These are phyloP conservation scores for Botrytis galanthina DNA, from an alignment of 2,329 filamentous ascomycete genomes.

Conservation along the genomic window DNA sequence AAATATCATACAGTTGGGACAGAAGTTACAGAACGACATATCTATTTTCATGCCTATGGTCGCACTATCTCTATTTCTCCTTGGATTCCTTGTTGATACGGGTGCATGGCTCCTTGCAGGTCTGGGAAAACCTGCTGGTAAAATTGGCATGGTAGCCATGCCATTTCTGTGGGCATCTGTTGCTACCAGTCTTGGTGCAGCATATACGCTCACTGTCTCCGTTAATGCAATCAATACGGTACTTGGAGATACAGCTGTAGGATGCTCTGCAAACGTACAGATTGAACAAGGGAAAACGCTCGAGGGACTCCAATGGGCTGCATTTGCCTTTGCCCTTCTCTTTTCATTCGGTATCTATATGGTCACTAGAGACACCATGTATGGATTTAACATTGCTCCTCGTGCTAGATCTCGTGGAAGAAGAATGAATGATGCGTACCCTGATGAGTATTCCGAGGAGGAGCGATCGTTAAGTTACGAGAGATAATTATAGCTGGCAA, in stretches of 20 bases:
- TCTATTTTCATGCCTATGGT: conserved; percentile 11
- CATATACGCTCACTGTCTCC: conserved; percentile 7
- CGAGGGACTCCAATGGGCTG: conserved; percentile 13
- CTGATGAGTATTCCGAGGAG: conserved; percentile 1
- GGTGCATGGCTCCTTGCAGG: conserved; percentile 15
- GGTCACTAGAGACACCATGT: conserved; percentile 13
- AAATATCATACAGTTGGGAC: conserved; percentile 8
- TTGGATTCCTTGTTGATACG: conserved; percentile 12
- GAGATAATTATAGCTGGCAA: background rate
- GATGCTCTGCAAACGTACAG: conserved; percentile 11
- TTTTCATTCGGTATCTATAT: conserved; percentile 16
- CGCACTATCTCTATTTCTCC: background rate
- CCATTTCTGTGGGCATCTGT: conserved; percentile 14
- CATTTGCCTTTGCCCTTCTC: conserved; percentile 8
- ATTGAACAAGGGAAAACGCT: conserved; percentile 10
- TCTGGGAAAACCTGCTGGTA: conserved; percentile 2
- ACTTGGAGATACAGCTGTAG: background rate
- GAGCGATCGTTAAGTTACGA: conserved; percentile 6
- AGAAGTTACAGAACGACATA: conserved; percentile 16
- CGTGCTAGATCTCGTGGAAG: conserved; percentile 8
- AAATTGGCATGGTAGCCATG: background rate
- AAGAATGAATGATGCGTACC: conserved; percentile 2
- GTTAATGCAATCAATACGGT: conserved; percentile 16
- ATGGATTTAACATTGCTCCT: conserved; percentile 14
- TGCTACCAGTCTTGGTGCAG: conserved; percentile 8